Base-by-base conservation (phyloP, 2,329 filamentous ascomycete genomes). In the Monilinia vaccinii-corymbosi region DNA sequence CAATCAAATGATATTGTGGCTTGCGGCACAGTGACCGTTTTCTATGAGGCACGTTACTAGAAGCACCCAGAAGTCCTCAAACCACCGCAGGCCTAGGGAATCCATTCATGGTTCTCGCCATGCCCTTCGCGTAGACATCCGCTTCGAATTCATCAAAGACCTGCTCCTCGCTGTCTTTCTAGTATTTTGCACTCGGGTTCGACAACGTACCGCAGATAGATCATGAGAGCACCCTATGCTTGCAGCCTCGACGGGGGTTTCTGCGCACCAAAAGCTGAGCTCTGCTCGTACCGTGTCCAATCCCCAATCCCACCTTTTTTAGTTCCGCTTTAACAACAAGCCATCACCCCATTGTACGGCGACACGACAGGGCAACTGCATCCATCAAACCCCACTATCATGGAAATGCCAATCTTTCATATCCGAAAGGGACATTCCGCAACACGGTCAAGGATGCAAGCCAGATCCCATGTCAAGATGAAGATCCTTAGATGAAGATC, bases 1-100 rank as follows among this genome's bases (percentile, higher is more conserved):
- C 56, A 50, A 34, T 50, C 56, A 58, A 58, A 25, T 28, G 28
- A 32, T 58, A 58, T 32, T 52, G 56, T 58, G 56, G 56, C 56
- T 52, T 52, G 31, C 56, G 56, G 46, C 55, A 58, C 34, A 58
- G 38, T 36, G 25, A 38, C 48, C 56, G 56, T 58, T 58, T 34
- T 47, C 32, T 51, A 31, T 45, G 34, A 52, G 40, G n/a, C 18
- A 52, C 28, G 23, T 42, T 23, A 42, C 11, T 36, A 36, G 34
- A 14, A 23, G 31, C 50, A 52, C 42, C 14, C 50, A 52, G 36
- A 18, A 31, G 18, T 28, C 13, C 21, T 38, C 32, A 21, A 28
- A 40, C 50, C 36, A 31, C 16, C n/a, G 18, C 31, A 52, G n/a
- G n/a, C n/a, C n/a, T n/a, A n/a, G 25, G 11, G 28, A 52, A 7